A percentile compares a stretch with the other conserved stretches of the same genome.
Conservation (phyloP, 2,329 filamentous ascomycete species). For the Xylariaceae sp. region DNA sequence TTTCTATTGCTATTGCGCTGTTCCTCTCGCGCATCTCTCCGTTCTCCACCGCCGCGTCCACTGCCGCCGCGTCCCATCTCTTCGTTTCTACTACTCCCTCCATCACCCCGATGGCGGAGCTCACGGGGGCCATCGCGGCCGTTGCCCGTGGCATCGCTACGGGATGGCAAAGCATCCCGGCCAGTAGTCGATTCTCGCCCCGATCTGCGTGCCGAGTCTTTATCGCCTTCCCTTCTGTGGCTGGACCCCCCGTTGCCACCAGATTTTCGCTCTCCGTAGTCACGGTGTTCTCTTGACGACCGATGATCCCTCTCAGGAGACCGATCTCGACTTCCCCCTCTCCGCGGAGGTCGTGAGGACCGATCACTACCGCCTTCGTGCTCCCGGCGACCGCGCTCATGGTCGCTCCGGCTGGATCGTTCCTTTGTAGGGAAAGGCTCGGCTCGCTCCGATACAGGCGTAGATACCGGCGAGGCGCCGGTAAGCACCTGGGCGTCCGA, state of each 20-base stretch:
- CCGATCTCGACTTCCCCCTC: constrained; percentile 46
- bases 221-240: constrained; percentile 27
- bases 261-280: constrained; percentile 28
- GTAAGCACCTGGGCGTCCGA: constrained; percentile 54
- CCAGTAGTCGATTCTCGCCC: constrained; percentile 22
- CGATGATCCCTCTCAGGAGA: constrained; percentile 43
- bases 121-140: constrained; percentile 26
- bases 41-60: constrained; percentile 32
- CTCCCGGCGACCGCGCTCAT: constrained; percentile 33
- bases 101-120: constrained; percentile 29
- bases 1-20: constrained; percentile 33
- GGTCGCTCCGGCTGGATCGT: constrained; percentile 34
- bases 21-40: constrained; percentile 31
- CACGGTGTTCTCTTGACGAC: constrained; percentile 27
- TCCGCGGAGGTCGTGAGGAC: constrained; percentile 36
- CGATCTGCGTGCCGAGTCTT: constrained; percentile 27
- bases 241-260: constrained; percentile 18
- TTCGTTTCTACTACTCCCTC: constrained; percentile 27
- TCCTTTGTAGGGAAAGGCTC: constrained; percentile 38
- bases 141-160: constrained; percentile 23
- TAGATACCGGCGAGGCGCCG: constrained; percentile 46
- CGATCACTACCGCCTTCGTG: constrained; percentile 41
- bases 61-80: constrained; percentile 30
- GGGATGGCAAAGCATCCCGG: constrained; percentile 20
- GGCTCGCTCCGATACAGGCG: constrained; percentile 44